Percentiles rank a stretch among this genome's conserved stretches.
phyloP scores from a whole-genome alignment of 192 early-diverging fungal genomes.

The Podila verticillata region DNA sequence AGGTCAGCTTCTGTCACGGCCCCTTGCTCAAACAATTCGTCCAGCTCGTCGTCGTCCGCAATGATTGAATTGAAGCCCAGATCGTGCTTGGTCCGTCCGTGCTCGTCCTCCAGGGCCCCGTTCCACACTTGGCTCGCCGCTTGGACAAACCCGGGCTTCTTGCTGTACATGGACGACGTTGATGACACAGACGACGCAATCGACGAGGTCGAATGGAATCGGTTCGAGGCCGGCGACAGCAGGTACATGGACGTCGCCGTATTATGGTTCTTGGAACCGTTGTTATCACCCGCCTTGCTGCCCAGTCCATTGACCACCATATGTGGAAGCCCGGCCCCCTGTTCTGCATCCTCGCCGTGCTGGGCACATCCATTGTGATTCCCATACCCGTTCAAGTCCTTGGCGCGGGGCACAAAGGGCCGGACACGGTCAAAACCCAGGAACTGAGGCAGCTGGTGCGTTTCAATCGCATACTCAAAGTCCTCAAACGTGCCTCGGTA shows the following conservation, averaged over 20 bases:
- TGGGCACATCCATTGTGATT: slow-evolving; percentile 17
- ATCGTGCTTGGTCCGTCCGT: slow-evolving; percentile 24
- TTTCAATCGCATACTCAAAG: slow-evolving; percentile 45
- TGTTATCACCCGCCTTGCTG: not conserved
- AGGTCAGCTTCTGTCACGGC: slow-evolving; percentile 36
- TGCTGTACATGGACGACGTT: not conserved
- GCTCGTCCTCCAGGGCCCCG: slow-evolving; percentile 26
- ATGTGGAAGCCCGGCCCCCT: slow-evolving; percentile 32
- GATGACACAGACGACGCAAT: slow-evolving; percentile 1
- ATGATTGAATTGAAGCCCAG: slow-evolving; percentile 26
- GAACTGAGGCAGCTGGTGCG: slow-evolving; percentile 38
- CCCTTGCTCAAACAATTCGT: slow-evolving; percentile 35
- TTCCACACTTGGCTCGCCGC: slow-evolving; percentile 39
- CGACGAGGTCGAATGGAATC: slow-evolving; percentile 21
- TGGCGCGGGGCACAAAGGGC: slow-evolving; percentile 22
- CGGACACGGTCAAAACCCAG: slow-evolving; percentile 32
- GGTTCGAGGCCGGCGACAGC: slow-evolving; percentile 26
- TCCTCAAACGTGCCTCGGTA: slow-evolving; percentile 51
- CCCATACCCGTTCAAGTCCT: not conserved
- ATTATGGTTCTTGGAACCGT: not conserved
- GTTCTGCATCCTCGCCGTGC: slow-evolving; percentile 45
- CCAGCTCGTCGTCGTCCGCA: slow-evolving; percentile 45
- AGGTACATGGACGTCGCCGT: slow-evolving; percentile 32
- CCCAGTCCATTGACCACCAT: slow-evolving; percentile 30
- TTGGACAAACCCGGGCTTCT: slow-evolving; percentile 38